phyloP scores from a whole-genome alignment of 768 basidiomycete species.

The Macrolepiota dolichaula region DNA sequence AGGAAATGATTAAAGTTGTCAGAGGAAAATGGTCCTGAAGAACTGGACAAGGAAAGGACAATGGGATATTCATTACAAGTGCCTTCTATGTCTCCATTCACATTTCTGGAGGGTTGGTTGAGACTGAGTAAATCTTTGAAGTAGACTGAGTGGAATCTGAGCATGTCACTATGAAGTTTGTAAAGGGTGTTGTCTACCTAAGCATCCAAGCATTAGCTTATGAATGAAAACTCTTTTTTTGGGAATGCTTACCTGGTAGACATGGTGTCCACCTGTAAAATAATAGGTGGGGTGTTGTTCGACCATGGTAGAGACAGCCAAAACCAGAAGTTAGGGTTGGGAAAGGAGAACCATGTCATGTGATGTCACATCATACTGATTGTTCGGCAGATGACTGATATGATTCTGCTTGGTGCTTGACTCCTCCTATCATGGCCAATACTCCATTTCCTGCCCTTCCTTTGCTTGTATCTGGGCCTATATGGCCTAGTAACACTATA shows the following conservation, averaged over 20 bases:
- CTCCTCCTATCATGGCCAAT: too few relatives aligned
- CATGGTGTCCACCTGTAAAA: neutral
- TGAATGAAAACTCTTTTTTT: too few relatives aligned
- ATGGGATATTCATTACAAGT: neutral
- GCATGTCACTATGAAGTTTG: neutral
- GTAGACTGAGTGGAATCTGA: neutral
- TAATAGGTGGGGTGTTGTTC: neutral
- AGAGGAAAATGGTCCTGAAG: neutral
- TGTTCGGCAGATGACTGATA: too few relatives aligned
- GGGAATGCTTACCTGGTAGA: neutral
- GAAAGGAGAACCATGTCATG: too few relatives aligned
- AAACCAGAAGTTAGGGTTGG: too few relatives aligned
- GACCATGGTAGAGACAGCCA: neutral
- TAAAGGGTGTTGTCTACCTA: neutral
- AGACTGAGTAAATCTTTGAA: too few relatives aligned
- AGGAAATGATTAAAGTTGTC: neutral
- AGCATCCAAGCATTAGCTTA: too few relatives aligned
- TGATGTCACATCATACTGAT: too few relatives aligned
- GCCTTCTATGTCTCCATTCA: neutral
- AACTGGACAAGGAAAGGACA: neutral
- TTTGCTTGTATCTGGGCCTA: too few relatives aligned
- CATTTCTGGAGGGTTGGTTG: neutral
- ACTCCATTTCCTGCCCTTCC: too few relatives aligned
- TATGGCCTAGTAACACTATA: too few relatives aligned
- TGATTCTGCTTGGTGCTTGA: too few relatives aligned